Percentiles rank a stretch among this genome's conserved stretches.
Evolutionary conservation across 2,329 filamentous ascomycete genomes (phyloP).

Genomic region (Ceratocystis destructans): DNA sequence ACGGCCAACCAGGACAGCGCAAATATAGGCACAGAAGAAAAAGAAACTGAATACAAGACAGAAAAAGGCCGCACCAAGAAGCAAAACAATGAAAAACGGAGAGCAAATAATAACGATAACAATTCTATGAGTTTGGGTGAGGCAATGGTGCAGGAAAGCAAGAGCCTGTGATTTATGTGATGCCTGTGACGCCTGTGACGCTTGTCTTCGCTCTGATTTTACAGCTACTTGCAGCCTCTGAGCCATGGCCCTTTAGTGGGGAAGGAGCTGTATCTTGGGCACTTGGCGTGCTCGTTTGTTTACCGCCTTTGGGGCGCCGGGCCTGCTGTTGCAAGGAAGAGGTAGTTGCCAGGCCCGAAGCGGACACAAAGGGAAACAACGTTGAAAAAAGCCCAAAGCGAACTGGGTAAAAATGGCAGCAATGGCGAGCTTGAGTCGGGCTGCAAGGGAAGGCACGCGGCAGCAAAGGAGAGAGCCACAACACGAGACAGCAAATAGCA

Average conservation of each 20-base stretch:
- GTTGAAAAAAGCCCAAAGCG: neutral
- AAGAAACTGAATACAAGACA: constrained; percentile 16
- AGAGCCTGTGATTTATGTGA: neutral
- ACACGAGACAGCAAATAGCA: neutral
- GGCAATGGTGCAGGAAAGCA: neutral
- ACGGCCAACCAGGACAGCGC: constrained; percentile 9
- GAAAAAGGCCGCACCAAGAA: constrained; percentile 12
- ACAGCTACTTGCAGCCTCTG: neutral
- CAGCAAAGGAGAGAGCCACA: neutral
- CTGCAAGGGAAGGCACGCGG: neutral
- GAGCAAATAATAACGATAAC: constrained; percentile 11
- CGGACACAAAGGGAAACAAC: neutral
- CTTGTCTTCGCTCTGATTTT: neutral
- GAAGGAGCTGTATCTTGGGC: neutral
- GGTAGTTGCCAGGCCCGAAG: neutral
- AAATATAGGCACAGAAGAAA: constrained; percentile 14
- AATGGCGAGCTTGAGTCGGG: neutral
- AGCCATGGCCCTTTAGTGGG: constrained; percentile 1
- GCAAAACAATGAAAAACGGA: constrained; percentile 10
- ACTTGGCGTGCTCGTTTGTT: neutral
- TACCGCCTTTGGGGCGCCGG: neutral
- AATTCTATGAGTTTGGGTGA: neutral
- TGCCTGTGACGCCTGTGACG: neutral
- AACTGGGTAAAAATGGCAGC: neutral
- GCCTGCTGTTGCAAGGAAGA: neutral